These are phyloP conservation scores for Pichia exigua DNA, from an alignment of 805 yeast species.

Conservation along the genomic window DNA sequence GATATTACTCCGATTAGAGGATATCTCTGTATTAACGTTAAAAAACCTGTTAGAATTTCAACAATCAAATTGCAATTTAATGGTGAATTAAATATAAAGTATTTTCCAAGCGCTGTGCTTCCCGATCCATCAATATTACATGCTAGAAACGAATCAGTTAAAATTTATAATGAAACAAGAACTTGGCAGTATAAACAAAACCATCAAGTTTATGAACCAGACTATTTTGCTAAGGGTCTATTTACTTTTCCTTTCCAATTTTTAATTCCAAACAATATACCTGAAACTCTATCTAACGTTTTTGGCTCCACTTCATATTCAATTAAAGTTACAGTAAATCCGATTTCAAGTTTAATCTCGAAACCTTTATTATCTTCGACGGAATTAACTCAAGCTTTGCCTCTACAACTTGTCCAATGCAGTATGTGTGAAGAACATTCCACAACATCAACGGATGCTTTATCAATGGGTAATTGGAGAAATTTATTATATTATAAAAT, in stretches of 20 bases:
- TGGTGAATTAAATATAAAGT: slow-evolving; percentile 10
- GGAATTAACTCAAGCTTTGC: neutral
- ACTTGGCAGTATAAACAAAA: slow-evolving; percentile 9
- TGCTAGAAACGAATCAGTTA: neutral
- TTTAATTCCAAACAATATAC: slow-evolving; percentile 15
- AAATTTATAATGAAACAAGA: slow-evolving; percentile 7
- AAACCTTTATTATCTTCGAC: slow-evolving; percentile 6
- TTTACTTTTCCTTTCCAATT: slow-evolving; percentile 25
- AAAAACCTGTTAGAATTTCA: slow-evolving; percentile 12
- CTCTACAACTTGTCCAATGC: slow-evolving; percentile 13
- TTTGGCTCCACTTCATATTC: slow-evolving; percentile 17
- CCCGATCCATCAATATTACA: slow-evolving; percentile 1
- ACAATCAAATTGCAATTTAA: slow-evolving; percentile 11
- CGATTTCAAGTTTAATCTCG: slow-evolving; percentile 12
- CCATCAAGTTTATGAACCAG: slow-evolving; percentile 6
- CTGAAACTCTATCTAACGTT: slow-evolving; percentile 19
- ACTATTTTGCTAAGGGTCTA: slow-evolving; percentile 13
- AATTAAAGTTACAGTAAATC: slow-evolving; percentile 12
- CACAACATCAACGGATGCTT: slow-evolving; percentile 3
- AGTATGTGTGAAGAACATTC: neutral
- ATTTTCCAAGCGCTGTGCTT: neutral
- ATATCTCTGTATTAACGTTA: slow-evolving; percentile 13
- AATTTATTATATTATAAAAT: slow-evolving; percentile 21
- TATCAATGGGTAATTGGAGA: slow-evolving; percentile 28
- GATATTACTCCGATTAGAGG: slow-evolving; percentile 18